Conservation (phyloP, 2,329 filamentous ascomycete species). For the Nectriaceae sp. region DNA sequence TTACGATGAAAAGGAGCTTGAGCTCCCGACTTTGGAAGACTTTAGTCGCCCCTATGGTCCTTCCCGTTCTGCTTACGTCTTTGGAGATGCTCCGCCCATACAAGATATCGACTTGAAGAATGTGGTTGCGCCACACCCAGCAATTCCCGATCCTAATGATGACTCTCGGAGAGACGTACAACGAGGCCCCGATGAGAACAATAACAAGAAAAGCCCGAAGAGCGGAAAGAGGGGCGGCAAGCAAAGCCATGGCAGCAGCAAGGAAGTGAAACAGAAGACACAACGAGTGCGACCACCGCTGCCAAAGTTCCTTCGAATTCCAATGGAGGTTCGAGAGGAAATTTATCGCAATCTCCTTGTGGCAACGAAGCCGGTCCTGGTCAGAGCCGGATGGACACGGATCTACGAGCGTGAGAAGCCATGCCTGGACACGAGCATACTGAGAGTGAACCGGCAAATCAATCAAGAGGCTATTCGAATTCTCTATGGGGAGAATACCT, state of each 20-base stretch:
- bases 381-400: slow-evolving; percentile 36
- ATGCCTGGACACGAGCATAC: slow-evolving; percentile 37
- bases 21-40: too few relatives aligned
- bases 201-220: not conserved
- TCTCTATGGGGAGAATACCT: slow-evolving; percentile 51
- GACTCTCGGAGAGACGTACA: too few relatives aligned
- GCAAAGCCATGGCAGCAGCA: not conserved
- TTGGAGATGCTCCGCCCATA: too few relatives aligned
- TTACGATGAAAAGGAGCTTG: too few relatives aligned
- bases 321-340: slow-evolving; percentile 31
- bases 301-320: slow-evolving; percentile 22
- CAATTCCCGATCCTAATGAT: slow-evolving; percentile 8
- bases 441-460: slow-evolving; percentile 37
- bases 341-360: slow-evolving; percentile 37
- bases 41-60: too few relatives aligned
- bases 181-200: not conserved
- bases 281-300: not conserved
- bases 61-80: too few relatives aligned
- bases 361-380: slow-evolving; percentile 32
- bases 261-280: not conserved
- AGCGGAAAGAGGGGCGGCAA: not conserved
- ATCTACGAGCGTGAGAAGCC: slow-evolving; percentile 32
- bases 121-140: slow-evolving; percentile 14
- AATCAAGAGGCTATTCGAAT: slow-evolving; percentile 40
- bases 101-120: too few relatives aligned